These are phyloP conservation scores for Alternaria burnsii DNA, from an alignment of 2,329 filamentous ascomycete genomes.

Conservation along the genomic window DNA sequence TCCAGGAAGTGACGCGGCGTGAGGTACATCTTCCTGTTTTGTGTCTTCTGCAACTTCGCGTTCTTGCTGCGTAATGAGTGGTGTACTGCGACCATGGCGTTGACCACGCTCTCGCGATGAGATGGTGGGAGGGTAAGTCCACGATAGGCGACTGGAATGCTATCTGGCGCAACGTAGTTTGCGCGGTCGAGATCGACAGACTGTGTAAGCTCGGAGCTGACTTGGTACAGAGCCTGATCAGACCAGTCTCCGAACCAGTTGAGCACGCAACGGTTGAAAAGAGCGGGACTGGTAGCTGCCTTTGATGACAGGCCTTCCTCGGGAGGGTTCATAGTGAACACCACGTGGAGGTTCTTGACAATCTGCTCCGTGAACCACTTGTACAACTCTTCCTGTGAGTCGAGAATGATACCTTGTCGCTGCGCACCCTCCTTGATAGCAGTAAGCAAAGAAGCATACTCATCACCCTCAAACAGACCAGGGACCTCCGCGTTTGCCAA, in stretches of 20 bases:
- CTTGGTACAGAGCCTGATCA: slow-evolving; percentile 97
- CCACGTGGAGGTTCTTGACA: slow-evolving; percentile 97
- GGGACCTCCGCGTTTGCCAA: slow-evolving; percentile 99
- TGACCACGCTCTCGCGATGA: slow-evolving; percentile 91
- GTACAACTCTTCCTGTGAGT: slow-evolving; percentile 99
- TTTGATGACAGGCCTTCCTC: slow-evolving; percentile 94
- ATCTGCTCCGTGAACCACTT: slow-evolving; percentile 99
- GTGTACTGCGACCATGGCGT: slow-evolving; percentile 99
- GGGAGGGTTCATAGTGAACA: slow-evolving; percentile 99
- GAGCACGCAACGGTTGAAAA: slow-evolving; percentile 99
- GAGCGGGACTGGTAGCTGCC: slow-evolving; percentile 93
- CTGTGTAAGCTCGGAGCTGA: slow-evolving; percentile 92
- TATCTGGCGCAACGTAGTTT: slow-evolving; percentile 86
- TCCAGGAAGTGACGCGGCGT: slow-evolving; percentile 97
- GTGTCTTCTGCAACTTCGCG: slow-evolving; percentile 84
- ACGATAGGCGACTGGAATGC: slow-evolving; percentile 90
- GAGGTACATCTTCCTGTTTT: slow-evolving; percentile 90
- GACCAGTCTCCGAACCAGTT: slow-evolving; percentile 99
- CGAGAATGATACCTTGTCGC: slow-evolving; percentile 89
- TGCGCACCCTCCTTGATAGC: slow-evolving; percentile 98
- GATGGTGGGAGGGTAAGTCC: slow-evolving; percentile 84
- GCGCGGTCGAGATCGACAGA: slow-evolving; percentile 93
- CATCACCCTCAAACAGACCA: slow-evolving; percentile 98
- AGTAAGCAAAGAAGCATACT: slow-evolving; percentile 98
- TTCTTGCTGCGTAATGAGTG: slow-evolving; percentile 95